Conservation (phyloP, 1,284 basidiomycete genomes). For the Tetrapyrgos nigripes region DNA sequence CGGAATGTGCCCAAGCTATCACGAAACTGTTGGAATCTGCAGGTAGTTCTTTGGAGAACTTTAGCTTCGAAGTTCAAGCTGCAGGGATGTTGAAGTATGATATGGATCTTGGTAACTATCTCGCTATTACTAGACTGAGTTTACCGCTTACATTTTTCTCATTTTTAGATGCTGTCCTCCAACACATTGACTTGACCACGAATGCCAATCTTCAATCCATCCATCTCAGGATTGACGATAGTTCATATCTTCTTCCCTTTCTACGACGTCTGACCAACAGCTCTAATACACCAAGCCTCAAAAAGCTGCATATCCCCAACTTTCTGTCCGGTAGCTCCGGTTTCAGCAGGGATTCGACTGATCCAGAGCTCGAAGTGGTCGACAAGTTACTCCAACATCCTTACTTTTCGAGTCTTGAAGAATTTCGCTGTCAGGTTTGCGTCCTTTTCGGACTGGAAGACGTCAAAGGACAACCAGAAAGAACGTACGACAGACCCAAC, state of each 20-base stretch:
- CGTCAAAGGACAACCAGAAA: conserved; percentile 2
- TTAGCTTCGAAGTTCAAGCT: neutral
- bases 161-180: neutral
- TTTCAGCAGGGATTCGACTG: neutral
- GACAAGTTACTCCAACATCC: neutral
- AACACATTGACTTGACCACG: neutral
- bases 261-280: neutral
- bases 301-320: neutral
- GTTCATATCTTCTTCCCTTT: neutral
- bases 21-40: neutral
- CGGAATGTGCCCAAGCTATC: neutral
- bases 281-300: neutral
- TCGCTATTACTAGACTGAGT: neutral
- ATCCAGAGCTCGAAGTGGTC: neutral
- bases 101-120: neutral
- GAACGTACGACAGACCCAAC: neutral
- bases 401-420: neutral
- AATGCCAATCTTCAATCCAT: conserved; percentile 2
- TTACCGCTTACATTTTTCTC: neutral
- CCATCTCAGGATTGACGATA: neutral
- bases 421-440: neutral
- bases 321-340: neutral
- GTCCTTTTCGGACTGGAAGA: neutral
- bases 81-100: neutral
- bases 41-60: neutral